Evolutionary conservation across 2,329 filamentous ascomycete species (phyloP), one percentile per base, ranked within the genome.

Genomic region (Rhinocladiella mackenziei): DNA sequence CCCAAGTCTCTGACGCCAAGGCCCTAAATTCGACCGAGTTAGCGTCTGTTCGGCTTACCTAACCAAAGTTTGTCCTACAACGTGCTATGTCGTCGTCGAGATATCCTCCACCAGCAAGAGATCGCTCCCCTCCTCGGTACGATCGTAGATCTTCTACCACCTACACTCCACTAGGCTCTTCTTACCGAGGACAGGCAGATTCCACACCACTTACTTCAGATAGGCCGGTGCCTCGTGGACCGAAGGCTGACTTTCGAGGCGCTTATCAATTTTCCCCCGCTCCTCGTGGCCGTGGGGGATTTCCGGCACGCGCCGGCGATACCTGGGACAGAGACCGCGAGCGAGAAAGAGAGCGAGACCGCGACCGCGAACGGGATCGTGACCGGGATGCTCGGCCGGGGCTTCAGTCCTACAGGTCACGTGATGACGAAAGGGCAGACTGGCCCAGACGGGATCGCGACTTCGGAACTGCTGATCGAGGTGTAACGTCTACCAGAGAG

Each of bases 151-250:
- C 83, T 38, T 81, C 81, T n/a, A 78, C 74, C 2, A 71, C 73
- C 40, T 79, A 82, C 57, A 70, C 68, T 35, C 71, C 71, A 22
- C 81, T 78, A 58, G 71, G 73, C 43, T 72, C 76, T 23, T 65
- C 67, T 39, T 69, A 65, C 50, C 64, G 68, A 40, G 65, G 64
- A 19, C 68, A 72, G n/a, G 86, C 86, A 49, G 76, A 75, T 54
- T 65, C 75, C 1, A 76, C 74, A 55, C 73, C 81, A 54, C 80
- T 56, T 61, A 74, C 55, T 53, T 75, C 61, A 62, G 72, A 75
- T 9, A 76, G 83, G 54, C 86, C 94, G 52, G 83, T 86, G 2
- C 89, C 89, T 2, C 77, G 88, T 43, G 89, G 86, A 0, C 88
- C 89, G 8, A 88, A 89, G 64, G 86, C 85, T 3, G 84, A 48